phyloP scores from a whole-genome alignment of 768 basidiomycete species.

The Boletus subparvulus region DNA sequence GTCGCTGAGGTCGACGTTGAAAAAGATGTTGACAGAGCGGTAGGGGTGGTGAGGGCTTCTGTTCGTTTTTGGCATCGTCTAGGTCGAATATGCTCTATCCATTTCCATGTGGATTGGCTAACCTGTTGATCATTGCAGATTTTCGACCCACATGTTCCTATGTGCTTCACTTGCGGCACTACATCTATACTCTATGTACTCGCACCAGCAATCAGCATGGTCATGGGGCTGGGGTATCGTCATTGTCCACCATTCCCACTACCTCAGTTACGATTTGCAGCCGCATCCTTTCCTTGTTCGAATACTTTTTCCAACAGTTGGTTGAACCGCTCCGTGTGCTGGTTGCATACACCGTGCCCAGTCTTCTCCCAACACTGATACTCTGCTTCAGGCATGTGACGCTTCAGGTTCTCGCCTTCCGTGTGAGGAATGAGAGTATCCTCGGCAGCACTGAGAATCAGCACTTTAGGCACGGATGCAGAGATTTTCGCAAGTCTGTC shows the following conservation, averaged over 20 bases:
- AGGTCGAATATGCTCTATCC: background rate
- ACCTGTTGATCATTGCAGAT: background rate
- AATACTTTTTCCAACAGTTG: slow-evolving; percentile 54
- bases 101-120: background rate
- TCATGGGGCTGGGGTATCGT: background rate
- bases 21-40: slow-evolving; percentile 39
- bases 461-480: slow-evolving; percentile 58
- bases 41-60: slow-evolving; percentile 2
- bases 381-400: slow-evolving; percentile 57
- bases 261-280: background rate
- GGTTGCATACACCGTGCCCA: slow-evolving; percentile 62
- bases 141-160: background rate
- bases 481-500: slow-evolving; percentile 51
- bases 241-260: background rate
- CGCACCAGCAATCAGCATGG: background rate
- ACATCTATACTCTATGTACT: background rate
- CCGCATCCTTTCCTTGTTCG: slow-evolving; percentile 42
- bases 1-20: slow-evolving; percentile 40
- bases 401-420: slow-evolving; percentile 53
- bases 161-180: background rate
- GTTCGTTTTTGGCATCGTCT: background rate
- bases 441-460: slow-evolving; percentile 65
- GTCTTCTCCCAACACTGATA: slow-evolving; percentile 57
- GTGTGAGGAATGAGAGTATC: slow-evolving; percentile 56
- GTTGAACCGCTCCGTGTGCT: slow-evolving; percentile 52